These are phyloP conservation scores for Trifolium dubium DNA, from an alignment of 306 rosid genomes.

Conservation along the genomic window DNA sequence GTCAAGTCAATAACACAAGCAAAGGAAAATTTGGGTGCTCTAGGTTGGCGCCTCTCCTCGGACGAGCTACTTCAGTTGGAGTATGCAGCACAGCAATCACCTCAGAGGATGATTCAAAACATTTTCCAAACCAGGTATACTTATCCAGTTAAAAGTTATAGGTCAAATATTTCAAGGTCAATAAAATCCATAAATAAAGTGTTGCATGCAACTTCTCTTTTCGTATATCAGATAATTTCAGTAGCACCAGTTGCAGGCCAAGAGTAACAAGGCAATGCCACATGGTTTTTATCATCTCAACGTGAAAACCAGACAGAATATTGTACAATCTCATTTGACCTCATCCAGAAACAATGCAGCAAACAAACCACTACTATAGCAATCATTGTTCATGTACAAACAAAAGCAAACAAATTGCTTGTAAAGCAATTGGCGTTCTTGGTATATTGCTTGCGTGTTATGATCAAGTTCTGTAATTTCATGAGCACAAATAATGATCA, in stretches of 20 bases:
- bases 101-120: slow-evolving; percentile 84
- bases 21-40: slow-evolving; percentile 86
- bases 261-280: background rate
- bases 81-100: slow-evolving; percentile 66
- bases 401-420: background rate
- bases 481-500: background rate
- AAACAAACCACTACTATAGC: background rate
- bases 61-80: slow-evolving; percentile 72
- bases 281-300: background rate
- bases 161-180: background rate
- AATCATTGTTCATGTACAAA: background rate
- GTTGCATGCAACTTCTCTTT: slow-evolving; percentile 20
- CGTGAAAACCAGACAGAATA: background rate
- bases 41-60: slow-evolving; percentile 76
- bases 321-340: background rate
- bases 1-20: slow-evolving; percentile 83
- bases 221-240: slow-evolving; percentile 38
- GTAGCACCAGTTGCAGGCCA: background rate
- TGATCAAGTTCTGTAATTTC: background rate
- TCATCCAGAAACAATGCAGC: background rate
- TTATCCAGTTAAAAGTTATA: background rate
- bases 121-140: slow-evolving; percentile 85
- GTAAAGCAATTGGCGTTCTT: background rate
- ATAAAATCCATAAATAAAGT: background rate
- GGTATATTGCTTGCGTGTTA: background rate